Evolutionary conservation across 1,284 basidiomycete genomes (phyloP).

Genomic region (Quambalaria eucalypti): DNA sequence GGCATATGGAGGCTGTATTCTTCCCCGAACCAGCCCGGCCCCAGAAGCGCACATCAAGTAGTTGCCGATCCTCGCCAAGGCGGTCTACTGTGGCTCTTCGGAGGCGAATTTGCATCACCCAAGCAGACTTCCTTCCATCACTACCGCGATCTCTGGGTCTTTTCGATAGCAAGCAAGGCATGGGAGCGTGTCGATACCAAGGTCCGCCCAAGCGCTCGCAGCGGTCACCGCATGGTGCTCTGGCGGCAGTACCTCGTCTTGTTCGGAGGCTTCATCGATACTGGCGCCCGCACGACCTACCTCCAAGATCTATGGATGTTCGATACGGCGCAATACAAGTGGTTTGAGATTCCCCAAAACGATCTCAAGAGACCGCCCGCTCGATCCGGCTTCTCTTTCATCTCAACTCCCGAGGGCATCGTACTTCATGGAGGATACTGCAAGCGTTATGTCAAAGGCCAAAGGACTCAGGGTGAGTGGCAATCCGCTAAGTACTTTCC

Average conservation of each 20-base stretch:
- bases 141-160: slow-evolving; percentile 59
- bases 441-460: slow-evolving; percentile 81
- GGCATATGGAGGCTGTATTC: slow-evolving; percentile 37
- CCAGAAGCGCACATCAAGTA: slow-evolving; percentile 42
- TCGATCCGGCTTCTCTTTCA: slow-evolving; percentile 68
- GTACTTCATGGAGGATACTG: slow-evolving; percentile 82
- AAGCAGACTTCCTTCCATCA: slow-evolving; percentile 83
- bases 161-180: slow-evolving; percentile 49
- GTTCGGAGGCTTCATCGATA: slow-evolving; percentile 80
- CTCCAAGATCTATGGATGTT: slow-evolving; percentile 81
- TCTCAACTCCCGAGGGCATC: slow-evolving; percentile 70
- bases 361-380: slow-evolving; percentile 14
- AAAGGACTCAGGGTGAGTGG: slow-evolving; percentile 56
- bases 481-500: too few species aligned
- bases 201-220: slow-evolving; percentile 67
- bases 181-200: slow-evolving; percentile 90
- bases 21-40: slow-evolving; percentile 41
- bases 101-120: slow-evolving; percentile 57
- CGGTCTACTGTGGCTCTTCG: slow-evolving; percentile 46
- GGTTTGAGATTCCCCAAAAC: slow-evolving; percentile 63
- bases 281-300: slow-evolving; percentile 67
- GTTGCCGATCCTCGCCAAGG: slow-evolving; percentile 36
- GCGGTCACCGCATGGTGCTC: slow-evolving; percentile 73
- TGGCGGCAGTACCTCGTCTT: slow-evolving; percentile 78
- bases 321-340: slow-evolving; percentile 76